Evolutionary conservation across 1,284 basidiomycete species (phyloP).

Genomic region (Fomitopsis schrenkii): DNA sequence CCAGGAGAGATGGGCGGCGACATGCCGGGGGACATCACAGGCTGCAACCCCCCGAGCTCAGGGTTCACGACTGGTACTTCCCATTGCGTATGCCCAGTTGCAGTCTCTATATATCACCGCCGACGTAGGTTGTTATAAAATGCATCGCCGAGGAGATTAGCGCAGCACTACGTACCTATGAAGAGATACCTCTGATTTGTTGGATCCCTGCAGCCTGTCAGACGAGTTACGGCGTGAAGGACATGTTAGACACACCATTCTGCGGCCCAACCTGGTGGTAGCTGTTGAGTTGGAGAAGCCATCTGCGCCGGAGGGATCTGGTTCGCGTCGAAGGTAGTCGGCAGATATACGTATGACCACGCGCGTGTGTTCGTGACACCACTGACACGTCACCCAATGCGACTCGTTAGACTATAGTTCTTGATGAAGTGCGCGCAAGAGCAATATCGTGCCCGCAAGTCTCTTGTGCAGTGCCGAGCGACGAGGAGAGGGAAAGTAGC

Average conservation of each 20-base stretch:
- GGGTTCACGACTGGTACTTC: conserved; percentile 34
- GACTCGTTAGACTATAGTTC: not conserved
- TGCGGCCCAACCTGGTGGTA: conserved; percentile 87
- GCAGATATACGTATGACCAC: not conserved
- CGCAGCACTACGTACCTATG: conserved; percentile 48
- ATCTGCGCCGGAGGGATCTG: conserved; percentile 32
- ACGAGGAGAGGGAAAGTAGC: not conserved
- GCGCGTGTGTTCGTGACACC: conserved; percentile 1
- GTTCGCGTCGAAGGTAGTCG: conserved; percentile 1
- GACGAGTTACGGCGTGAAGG: conserved; percentile 9
- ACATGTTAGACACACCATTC: conserved; percentile 65
- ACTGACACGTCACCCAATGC: conserved; percentile 6
- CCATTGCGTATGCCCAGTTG: conserved; percentile 64
- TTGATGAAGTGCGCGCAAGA: not conserved
- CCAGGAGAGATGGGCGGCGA: conserved; percentile 37
- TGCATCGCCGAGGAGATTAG: not conserved
- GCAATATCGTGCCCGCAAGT: no score
- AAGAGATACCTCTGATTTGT: conserved; percentile 82
- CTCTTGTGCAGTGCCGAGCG: no score
- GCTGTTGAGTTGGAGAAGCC: conserved; percentile 65
- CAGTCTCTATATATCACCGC: conserved; percentile 36
- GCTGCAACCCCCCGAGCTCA: conserved; percentile 37
- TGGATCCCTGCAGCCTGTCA: conserved; percentile 59
- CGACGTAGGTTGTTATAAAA: not conserved
- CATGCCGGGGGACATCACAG: not conserved